These are phyloP conservation scores for Nicotiana paniculata DNA, from an alignment of 257 asterid species.

Conservation along the genomic window DNA sequence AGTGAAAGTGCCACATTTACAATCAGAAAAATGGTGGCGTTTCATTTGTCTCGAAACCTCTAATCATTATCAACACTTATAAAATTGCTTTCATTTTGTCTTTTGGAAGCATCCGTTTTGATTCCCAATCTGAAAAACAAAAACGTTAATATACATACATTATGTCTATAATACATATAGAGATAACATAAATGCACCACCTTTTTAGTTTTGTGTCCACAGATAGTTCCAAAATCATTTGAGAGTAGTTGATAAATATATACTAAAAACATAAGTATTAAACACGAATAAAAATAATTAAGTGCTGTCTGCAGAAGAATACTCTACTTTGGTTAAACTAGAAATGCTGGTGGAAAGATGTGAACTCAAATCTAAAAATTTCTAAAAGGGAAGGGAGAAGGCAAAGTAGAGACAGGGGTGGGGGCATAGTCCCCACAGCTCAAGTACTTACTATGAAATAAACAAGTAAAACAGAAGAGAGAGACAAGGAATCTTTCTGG, in stretches of 20 bases:
- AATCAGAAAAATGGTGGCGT: too few species aligned
- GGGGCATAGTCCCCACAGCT: not conserved
- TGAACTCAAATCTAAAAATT: slow-evolving; percentile 8
- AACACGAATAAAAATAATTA: not conserved
- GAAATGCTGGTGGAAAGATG: not conserved
- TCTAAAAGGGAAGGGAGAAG: not conserved
- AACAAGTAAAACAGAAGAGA: not conserved
- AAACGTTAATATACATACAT: not conserved
- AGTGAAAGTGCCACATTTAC: too few species aligned
- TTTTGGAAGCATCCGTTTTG: not conserved
- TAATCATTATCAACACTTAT: not conserved
- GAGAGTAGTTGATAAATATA: not conserved
- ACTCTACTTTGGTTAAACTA: not conserved
- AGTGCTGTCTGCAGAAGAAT: slow-evolving; percentile 1
- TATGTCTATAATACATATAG: not conserved
- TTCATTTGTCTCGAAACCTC: not conserved
- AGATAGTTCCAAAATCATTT: slow-evolving; percentile 2
- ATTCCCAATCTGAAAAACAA: not conserved
- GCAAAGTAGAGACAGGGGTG: not conserved
- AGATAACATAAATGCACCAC: not conserved
- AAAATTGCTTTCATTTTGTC: not conserved
- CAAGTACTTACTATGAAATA: slow-evolving; percentile 11
- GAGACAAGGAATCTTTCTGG: slow-evolving; percentile 47
- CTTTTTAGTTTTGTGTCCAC: not conserved
- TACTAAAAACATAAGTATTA: not conserved